Percentiles rank a stretch among this genome's conserved stretches.
Conservation (phyloP, 805 yeast genomes). For the Saccharomycopsis malanga region DNA sequence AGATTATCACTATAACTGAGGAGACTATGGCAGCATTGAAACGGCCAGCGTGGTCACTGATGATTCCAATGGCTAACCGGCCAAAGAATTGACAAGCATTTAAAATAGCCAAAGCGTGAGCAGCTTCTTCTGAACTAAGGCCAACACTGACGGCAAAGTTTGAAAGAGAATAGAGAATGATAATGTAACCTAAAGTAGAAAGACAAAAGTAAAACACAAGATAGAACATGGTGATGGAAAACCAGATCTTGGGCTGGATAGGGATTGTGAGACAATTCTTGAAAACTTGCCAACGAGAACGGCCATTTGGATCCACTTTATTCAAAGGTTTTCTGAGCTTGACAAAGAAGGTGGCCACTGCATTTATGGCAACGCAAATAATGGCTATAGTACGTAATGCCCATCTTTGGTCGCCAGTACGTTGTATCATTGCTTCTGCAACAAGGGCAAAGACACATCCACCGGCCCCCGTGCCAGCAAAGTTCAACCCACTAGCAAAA, state of each 20-base stretch:
- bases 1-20: conserved; percentile 31
- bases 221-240: conserved; percentile 28
- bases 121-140: conserved; percentile 34
- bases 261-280: conserved; percentile 29
- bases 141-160: conserved; percentile 45
- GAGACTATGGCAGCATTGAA: conserved; percentile 37
- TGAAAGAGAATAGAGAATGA: conserved; percentile 40
- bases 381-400: conserved; percentile 41
- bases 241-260: conserved; percentile 29
- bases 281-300: conserved; percentile 16
- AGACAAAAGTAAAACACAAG: conserved; percentile 33
- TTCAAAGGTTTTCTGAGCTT: conserved; percentile 34
- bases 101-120: conserved; percentile 38
- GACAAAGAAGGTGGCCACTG: conserved; percentile 36
- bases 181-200: conserved; percentile 36
- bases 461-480: conserved; percentile 48
- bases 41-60: conserved; percentile 41
- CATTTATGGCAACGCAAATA: conserved; percentile 32
- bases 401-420: conserved; percentile 39
- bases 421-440: conserved; percentile 35
- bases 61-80: conserved; percentile 40
- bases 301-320: conserved; percentile 13
- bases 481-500: conserved; percentile 42
- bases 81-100: conserved; percentile 44
- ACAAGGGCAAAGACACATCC: conserved; percentile 41